Evolutionary conservation across 192 early-diverging fungal genomes (phyloP), one percentile per base, ranked within the genome.

Genomic region (Mortierella claussenii): DNA sequence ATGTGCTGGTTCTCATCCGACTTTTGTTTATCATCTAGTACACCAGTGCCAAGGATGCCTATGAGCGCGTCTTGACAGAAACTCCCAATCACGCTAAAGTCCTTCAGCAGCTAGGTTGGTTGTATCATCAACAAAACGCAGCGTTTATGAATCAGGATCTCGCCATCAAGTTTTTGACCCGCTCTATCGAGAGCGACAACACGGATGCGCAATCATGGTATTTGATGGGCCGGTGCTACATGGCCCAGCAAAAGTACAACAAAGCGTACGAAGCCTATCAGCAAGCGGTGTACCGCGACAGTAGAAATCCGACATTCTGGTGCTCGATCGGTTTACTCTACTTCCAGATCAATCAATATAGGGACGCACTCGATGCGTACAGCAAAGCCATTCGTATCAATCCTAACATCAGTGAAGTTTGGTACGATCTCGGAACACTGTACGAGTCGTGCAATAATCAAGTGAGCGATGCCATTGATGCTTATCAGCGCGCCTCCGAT

Each of bases 381-480:
- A 94, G 90, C 69, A 88, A 94, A 15, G 98, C 97, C 2, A 96
- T 98, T 59, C 90, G 94, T 47, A 85, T 97, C 40, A 96, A 96
- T 75, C 94, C 97, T 34, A 90, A 93, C 58, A 92, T 98, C 62
- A 91, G 90, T 68, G 97, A 99, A 83, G 96, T 99, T 3, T 99
- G 97, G 97, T 98, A 94, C 55, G 92, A 99, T 78, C 74, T 99
- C 15, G 97, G 97, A 2, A 96, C 95, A 0, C 86, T 99, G 0
- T 99, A 99, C 76, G 97, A 99, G 69, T 88, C 92, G 0, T 99
- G 97, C 85, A 97, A 99, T 78, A 96, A 96, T 82, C 97, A 99
- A 80, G 89, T 95, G 45, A 89, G 88, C 60, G 97, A 99, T 73
- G 97, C 97, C 2, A 88, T 99, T 37, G 97, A 99, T 71, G 97